Percentiles rank a stretch among this genome's conserved stretches.
Evolutionary conservation across 2,329 filamentous ascomycete genomes (phyloP).

Genomic region (Nigrospora osmanthi): DNA sequence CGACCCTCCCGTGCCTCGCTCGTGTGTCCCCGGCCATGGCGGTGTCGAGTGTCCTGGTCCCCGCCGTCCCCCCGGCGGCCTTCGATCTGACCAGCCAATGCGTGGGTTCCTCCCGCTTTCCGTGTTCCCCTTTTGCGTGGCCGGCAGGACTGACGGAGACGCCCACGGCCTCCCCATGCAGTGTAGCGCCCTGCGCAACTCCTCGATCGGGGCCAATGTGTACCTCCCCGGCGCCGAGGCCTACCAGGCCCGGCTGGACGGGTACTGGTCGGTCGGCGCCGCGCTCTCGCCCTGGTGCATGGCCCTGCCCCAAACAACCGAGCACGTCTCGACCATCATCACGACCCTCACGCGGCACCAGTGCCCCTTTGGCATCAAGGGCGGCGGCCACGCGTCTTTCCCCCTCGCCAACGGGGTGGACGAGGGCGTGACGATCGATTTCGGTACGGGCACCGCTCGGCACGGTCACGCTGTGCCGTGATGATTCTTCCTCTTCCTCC

Average conservation of each 20-base stretch:
- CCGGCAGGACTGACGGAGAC: no score
- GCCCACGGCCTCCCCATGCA: no score
- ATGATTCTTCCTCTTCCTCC: no score
- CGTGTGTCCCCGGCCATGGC: no score
- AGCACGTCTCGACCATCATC: conserved; percentile 27
- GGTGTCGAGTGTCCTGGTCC: no score
- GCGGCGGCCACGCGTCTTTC: conserved; percentile 18
- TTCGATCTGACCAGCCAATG: no score
- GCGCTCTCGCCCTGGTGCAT: conserved; percentile 27
- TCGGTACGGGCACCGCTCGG: background rate
- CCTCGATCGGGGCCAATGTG: background rate
- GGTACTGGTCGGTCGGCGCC: conserved; percentile 28
- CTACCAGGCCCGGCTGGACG: conserved; percentile 15
- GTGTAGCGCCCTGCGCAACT: no score
- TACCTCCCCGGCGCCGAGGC: background rate
- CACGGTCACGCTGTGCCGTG: no score
- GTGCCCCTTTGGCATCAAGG: conserved; percentile 28
- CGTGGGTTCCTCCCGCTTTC: no score
- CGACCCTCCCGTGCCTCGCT: no score
- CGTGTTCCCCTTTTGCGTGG: no score
- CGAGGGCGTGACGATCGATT: conserved; percentile 8
- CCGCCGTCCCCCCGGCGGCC: no score
- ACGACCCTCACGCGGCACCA: conserved; percentile 19
- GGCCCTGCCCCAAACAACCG: conserved; percentile 20
- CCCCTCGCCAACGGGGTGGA: conserved; percentile 12